Percentiles rank a stretch among this genome's conserved stretches.
phyloP scores from a whole-genome alignment of 106 monocot species.

The Xerophyta viscosa region DNA sequence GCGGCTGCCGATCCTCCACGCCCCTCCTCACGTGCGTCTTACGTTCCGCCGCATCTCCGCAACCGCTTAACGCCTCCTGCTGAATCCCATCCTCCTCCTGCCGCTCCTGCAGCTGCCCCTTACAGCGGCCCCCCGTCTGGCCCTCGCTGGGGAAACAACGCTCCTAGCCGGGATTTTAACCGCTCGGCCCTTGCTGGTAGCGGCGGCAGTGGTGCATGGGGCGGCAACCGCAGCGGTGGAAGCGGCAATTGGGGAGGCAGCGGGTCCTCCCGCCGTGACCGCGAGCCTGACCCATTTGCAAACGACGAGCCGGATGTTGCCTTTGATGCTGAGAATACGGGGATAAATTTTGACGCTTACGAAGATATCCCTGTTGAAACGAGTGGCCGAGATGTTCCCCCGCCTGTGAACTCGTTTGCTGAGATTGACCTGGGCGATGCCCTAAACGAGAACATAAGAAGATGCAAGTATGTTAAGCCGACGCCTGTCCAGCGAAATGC shows the following conservation, averaged over 20 bases:
- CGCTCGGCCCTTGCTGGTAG: slow-evolving; percentile 7
- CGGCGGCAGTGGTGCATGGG: slow-evolving; percentile 39
- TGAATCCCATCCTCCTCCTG: neutral
- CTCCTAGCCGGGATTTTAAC: slow-evolving; percentile 3
- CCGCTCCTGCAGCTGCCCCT: neutral
- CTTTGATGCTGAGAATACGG: slow-evolving; percentile 51
- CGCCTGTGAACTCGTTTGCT: slow-evolving; percentile 72
- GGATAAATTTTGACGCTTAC: slow-evolving; percentile 88
- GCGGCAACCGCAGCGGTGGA: slow-evolving; percentile 38
- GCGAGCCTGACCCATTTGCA: slow-evolving; percentile 47
- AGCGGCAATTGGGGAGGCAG: slow-evolving; percentile 42
- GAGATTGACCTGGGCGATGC: slow-evolving; percentile 85
- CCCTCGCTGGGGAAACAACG: neutral
- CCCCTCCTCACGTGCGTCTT: slow-evolving; percentile 12
- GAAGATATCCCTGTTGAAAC: slow-evolving; percentile 96
- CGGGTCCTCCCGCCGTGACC: slow-evolving; percentile 7
- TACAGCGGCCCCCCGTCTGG: neutral
- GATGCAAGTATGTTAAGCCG: slow-evolving; percentile 90
- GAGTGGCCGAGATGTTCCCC: slow-evolving; percentile 72
- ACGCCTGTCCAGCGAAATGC: slow-evolving; percentile 94
- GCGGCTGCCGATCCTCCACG: slow-evolving; percentile 8
- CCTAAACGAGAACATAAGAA: slow-evolving; percentile 76
- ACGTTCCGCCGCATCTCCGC: slow-evolving; percentile 44
- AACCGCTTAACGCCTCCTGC: slow-evolving; percentile 14
- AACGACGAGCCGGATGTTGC: slow-evolving; percentile 11